Conservation (phyloP, 768 basidiomycete species). For the Paxillus rubicundulus region DNA sequence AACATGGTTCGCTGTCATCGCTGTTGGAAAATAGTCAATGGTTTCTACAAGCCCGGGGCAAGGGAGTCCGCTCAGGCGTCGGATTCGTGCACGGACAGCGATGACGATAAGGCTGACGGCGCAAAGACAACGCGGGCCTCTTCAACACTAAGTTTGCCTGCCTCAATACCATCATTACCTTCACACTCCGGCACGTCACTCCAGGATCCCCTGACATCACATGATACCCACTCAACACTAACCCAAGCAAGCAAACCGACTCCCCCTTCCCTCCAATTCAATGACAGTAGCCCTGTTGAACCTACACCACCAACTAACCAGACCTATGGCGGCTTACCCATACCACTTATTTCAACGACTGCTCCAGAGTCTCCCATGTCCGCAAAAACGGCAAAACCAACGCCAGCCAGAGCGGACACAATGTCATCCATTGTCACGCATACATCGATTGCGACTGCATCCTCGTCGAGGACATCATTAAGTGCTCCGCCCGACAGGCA, state of each 20-base stretch:
- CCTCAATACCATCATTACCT: constrained; percentile 8
- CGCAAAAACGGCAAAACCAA: constrained; percentile 18
- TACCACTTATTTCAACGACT: constrained; percentile 56
- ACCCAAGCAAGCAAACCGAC: constrained; percentile 15
- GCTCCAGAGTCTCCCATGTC: constrained; percentile 40
- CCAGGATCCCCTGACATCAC: constrained; percentile 25
- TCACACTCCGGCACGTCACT: constrained; percentile 41
- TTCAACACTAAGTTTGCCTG: constrained; percentile 10
- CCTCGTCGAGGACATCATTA: constrained; percentile 28
- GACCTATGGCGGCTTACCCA: constrained; percentile 43
- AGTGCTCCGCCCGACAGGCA: constrained; percentile 26
- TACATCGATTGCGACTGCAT: constrained; percentile 7
- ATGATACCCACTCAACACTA: constrained; percentile 23
- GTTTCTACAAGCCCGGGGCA: constrained; percentile 43
- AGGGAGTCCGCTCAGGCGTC: constrained; percentile 18
- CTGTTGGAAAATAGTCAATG: constrained; percentile 91
- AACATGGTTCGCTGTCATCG: constrained; percentile 91
- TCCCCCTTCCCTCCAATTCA: constrained; percentile 31
- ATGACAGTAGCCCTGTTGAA: constrained; percentile 19
- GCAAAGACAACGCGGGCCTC: constrained; percentile 20
- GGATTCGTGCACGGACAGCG: constrained; percentile 34
- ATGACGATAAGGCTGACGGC: constrained; percentile 28
- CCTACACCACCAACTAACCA: constrained; percentile 14
- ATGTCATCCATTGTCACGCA: constrained; percentile 11
- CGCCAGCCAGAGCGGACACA: constrained; percentile 9